Percentiles rank a stretch among this genome's conserved stretches.
Conservation (phyloP, 768 basidiomycete genomes). For the Suillus tomentosus region DNA sequence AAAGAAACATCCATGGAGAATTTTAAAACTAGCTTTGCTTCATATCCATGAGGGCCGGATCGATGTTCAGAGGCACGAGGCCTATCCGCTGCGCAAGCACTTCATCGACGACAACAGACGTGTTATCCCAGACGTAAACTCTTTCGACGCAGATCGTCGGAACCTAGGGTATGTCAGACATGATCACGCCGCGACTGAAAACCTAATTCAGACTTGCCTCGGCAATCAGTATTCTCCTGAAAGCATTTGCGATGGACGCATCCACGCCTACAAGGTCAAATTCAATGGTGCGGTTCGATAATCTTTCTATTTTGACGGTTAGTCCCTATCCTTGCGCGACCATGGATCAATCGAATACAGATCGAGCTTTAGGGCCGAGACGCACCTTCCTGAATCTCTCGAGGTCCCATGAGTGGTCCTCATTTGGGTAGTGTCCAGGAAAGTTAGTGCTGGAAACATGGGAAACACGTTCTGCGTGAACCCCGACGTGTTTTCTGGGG, state of each 20-base stretch:
- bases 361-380: slow-evolving; percentile 1
- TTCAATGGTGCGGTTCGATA: slow-evolving; percentile 84
- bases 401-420: slow-evolving; percentile 86
- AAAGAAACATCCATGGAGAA: too few species aligned
- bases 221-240: slow-evolving; percentile 89
- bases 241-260: slow-evolving; percentile 93
- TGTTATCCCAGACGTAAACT: slow-evolving; percentile 94
- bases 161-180: slow-evolving; percentile 51
- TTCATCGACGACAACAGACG: slow-evolving; percentile 91
- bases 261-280: slow-evolving; percentile 97
- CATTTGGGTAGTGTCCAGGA: slow-evolving; percentile 84
- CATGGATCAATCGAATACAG: slow-evolving; percentile 13
- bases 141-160: slow-evolving; percentile 90
- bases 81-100: slow-evolving; percentile 92
- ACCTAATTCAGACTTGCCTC: slow-evolving; percentile 59
- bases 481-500: slow-evolving; percentile 60
- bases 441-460: slow-evolving; percentile 89
- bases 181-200: slow-evolving; percentile 1
- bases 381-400: slow-evolving; percentile 74
- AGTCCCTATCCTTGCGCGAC: slow-evolving; percentile 57
- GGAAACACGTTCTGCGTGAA: slow-evolving; percentile 70
- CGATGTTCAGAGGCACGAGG: slow-evolving; percentile 84
- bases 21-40: slow-evolving; percentile 38
- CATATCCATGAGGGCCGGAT: slow-evolving; percentile 73
- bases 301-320: slow-evolving; percentile 69